A percentile compares a stretch with the other conserved stretches of the same genome.
phyloP scores from a whole-genome alignment of 306 rosid genomes.

The Cicer yamashitae region DNA sequence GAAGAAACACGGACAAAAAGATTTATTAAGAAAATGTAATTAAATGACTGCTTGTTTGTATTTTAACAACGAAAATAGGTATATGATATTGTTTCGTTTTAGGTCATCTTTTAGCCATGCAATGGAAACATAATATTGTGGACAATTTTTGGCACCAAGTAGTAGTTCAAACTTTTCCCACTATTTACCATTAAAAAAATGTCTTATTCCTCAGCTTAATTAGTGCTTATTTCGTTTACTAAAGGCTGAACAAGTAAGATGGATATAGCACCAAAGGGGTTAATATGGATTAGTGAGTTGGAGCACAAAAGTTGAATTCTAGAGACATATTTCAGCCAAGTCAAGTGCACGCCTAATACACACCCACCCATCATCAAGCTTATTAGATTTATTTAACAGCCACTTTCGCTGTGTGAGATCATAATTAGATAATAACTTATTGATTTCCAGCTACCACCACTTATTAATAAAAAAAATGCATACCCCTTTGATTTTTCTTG shows the following conservation, averaged over 20 bases:
- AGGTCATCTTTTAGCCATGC: conserved; percentile 47
- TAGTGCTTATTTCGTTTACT: conserved; percentile 42
- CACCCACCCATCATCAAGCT: conserved; percentile 31
- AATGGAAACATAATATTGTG: conserved; percentile 41
- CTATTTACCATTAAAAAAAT: conserved; percentile 38
- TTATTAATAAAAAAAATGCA: background rate
- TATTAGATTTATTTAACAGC: conserved; percentile 33
- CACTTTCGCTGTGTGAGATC: conserved; percentile 32
- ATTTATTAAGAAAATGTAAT: conserved; percentile 20
- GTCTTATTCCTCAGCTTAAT: conserved; percentile 18
- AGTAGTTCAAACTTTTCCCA: conserved; percentile 30
- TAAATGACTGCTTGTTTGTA: conserved; percentile 43
- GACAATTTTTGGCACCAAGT: conserved; percentile 36
- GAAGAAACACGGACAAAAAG: conserved; percentile 24
- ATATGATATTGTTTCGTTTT: conserved; percentile 39
- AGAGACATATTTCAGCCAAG: conserved; percentile 44
- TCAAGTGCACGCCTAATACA: conserved; percentile 56
- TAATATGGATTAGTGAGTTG: conserved; percentile 66
- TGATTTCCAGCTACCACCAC: conserved; percentile 48
- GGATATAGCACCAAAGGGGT: conserved; percentile 28
- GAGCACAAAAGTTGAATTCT: conserved; percentile 61
- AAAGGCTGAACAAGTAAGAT: background rate
- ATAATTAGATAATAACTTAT: conserved; percentile 20
- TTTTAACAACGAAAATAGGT: conserved; percentile 20
- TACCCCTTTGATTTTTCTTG: conserved; percentile 3